Conservation (phyloP, 2,329 filamentous ascomycete species). For the Westerdykella aurantiaca region DNA sequence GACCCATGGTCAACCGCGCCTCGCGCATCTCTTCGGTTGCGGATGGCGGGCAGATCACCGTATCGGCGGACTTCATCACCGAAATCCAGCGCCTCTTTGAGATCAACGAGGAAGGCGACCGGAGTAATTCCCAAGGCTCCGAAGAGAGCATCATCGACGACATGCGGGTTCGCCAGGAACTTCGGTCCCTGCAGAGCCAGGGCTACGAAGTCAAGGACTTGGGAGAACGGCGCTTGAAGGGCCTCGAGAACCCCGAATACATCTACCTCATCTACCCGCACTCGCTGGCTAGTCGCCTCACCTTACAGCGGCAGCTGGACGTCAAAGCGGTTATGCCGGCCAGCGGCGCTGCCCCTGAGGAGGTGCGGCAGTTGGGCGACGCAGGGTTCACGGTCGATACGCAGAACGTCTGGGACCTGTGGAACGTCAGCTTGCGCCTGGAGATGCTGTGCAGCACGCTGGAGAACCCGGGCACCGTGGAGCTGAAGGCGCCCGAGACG, state of each 20-base stretch:
- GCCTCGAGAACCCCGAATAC: constrained; percentile 92
- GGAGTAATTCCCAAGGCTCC: constrained; percentile 60
- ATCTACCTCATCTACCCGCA: constrained; percentile 96
- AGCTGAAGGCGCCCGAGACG: constrained; percentile 73
- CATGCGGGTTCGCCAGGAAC: constrained; percentile 73
- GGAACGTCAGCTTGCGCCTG: constrained; percentile 79
- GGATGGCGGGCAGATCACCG: constrained; percentile 93
- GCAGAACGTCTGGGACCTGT: constrained; percentile 80
- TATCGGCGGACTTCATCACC: constrained; percentile 93
- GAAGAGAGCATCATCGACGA: constrained; percentile 76
- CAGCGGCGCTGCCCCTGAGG: constrained; percentile 1
- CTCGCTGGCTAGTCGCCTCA: constrained; percentile 72
- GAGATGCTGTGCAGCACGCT: constrained; percentile 90
- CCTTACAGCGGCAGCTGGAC: constrained; percentile 55
- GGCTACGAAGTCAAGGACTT: constrained; percentile 97
- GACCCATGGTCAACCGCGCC: constrained; percentile 97
- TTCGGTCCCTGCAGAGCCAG: constrained; percentile 79
- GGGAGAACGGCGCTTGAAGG: constrained; percentile 91
- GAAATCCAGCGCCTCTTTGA: constrained; percentile 90
- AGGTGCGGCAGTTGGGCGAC: constrained; percentile 36
- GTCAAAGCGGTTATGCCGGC: constrained; percentile 33
- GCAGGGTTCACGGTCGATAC: constrained; percentile 72
- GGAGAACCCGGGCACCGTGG: constrained; percentile 60
- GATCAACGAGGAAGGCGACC: constrained; percentile 79
- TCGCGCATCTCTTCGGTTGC: constrained; percentile 90